Conservation (phyloP, 202 grass and related monocot genomes). For the Hordeum pubiflorum region DNA sequence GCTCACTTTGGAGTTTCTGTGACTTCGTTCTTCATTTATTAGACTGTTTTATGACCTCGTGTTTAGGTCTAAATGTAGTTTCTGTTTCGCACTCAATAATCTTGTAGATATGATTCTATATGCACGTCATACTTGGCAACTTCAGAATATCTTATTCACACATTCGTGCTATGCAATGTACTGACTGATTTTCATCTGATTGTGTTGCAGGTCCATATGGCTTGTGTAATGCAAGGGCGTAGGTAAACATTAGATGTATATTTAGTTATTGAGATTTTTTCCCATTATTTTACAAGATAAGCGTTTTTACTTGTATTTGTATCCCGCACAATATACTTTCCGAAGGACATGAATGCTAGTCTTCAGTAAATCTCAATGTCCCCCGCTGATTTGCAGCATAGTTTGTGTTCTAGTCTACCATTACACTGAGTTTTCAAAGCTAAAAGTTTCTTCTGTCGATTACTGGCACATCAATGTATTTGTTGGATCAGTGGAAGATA, state of each 20-base stretch:
- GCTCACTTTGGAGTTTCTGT: not conserved
- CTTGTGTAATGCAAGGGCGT: constrained; percentile 86
- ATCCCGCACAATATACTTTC: not conserved
- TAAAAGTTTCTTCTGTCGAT: not conserved
- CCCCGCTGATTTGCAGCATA: not conserved
- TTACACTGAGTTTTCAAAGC: not conserved
- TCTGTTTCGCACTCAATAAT: constrained; percentile 1
- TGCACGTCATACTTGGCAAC: not conserved
- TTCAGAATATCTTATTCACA: not conserved
- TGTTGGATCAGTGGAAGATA: not conserved
- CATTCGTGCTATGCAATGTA: constrained; percentile 4
- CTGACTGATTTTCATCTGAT: constrained; percentile 22
- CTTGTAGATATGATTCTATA: constrained; percentile 3
- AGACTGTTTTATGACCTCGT: constrained; percentile 3
- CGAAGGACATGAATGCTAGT: constrained; percentile 8
- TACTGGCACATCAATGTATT: not conserved
- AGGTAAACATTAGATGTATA: constrained; percentile 48
- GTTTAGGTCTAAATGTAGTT: constrained; percentile 18
- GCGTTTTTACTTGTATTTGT: not conserved
- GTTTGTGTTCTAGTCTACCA: not conserved
- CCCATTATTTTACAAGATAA: not conserved
- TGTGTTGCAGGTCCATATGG: constrained; percentile 89
- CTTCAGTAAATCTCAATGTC: not conserved
- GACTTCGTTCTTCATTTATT: not conserved
- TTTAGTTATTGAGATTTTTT: not conserved